Conservation (phyloP, 1,284 basidiomycete genomes). For the Ustilago bromivora region DNA sequence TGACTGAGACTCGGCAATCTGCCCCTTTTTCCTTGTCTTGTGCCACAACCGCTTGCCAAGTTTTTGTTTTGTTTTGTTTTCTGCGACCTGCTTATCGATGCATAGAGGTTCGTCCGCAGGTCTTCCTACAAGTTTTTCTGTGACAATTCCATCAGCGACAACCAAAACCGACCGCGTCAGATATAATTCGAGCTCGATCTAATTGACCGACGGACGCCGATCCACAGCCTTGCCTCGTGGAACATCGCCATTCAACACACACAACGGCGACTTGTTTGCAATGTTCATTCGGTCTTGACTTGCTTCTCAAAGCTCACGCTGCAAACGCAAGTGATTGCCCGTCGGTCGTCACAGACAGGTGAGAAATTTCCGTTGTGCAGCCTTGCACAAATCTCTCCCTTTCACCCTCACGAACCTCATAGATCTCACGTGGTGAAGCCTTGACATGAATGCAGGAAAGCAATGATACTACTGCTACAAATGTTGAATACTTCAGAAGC, state of each 20-base stretch:
- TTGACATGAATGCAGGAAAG: background rate
- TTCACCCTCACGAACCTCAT: background rate
- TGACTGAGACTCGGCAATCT: constrained; percentile 36
- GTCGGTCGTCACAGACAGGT: background rate
- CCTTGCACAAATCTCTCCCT: background rate
- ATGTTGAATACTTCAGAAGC: no score
- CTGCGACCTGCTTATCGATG: constrained; percentile 30
- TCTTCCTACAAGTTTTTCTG: constrained; percentile 5
- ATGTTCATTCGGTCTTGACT: background rate
- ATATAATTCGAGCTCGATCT: background rate
- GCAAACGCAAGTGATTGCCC: background rate
- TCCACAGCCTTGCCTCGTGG: constrained; percentile 7
- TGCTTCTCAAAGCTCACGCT: background rate
- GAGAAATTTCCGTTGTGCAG: background rate
- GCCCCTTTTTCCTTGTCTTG: background rate
- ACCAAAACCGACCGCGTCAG: constrained; percentile 9
- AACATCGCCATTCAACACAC: background rate
- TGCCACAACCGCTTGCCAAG: background rate
- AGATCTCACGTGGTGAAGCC: background rate
- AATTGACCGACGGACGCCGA: constrained; percentile 19
- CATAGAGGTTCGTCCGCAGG: constrained; percentile 7
- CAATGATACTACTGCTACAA: no score
- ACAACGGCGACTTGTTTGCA: constrained; percentile 1
- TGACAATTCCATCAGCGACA: background rate
- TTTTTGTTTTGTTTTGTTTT: no score